phyloP scores from a whole-genome alignment of 805 yeast species.

The Myxozyma udenii region DNA sequence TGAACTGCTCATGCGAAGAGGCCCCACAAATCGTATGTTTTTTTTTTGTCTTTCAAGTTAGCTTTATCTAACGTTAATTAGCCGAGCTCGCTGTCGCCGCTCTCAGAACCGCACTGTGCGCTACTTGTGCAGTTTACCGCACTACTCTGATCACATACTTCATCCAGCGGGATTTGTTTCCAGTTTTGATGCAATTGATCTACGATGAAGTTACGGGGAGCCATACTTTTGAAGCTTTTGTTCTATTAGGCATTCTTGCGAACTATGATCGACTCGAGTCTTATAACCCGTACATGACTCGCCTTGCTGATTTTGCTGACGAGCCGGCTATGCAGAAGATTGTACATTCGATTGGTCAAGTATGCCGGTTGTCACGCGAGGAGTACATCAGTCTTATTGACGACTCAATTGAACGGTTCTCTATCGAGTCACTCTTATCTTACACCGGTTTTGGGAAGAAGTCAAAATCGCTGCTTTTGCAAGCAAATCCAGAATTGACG shows the following conservation, averaged over 20 bases:
- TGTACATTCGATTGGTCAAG: constrained; percentile 18
- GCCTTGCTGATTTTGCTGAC: constrained; percentile 43
- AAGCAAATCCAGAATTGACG: constrained; percentile 9
- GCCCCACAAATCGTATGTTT: constrained; percentile 12
- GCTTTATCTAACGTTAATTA: background rate
- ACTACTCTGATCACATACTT: constrained; percentile 39
- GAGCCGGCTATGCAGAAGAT: constrained; percentile 38
- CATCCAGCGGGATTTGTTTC: constrained; percentile 40
- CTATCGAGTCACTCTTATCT: constrained; percentile 20
- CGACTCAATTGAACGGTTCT: constrained; percentile 18
- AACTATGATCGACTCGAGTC: constrained; percentile 40
- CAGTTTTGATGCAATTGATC: constrained; percentile 38
- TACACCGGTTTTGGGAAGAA: constrained; percentile 17
- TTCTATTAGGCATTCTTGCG: constrained; percentile 40
- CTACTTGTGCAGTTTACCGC: constrained; percentile 37
- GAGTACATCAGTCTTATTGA: constrained; percentile 18
- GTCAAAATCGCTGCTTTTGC: constrained; percentile 21
- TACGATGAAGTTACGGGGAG: constrained; percentile 32
- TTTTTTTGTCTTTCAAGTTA: no score
- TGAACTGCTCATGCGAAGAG: constrained; percentile 32
- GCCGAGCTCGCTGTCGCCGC: constrained; percentile 33
- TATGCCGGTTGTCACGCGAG: constrained; percentile 9
- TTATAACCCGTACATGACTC: constrained; percentile 39
- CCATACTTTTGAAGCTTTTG: constrained; percentile 39
- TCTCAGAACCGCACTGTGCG: constrained; percentile 34